Conservation (phyloP, 495 filamentous ascomycete species). For the Aspergillus saccharolyticus region DNA sequence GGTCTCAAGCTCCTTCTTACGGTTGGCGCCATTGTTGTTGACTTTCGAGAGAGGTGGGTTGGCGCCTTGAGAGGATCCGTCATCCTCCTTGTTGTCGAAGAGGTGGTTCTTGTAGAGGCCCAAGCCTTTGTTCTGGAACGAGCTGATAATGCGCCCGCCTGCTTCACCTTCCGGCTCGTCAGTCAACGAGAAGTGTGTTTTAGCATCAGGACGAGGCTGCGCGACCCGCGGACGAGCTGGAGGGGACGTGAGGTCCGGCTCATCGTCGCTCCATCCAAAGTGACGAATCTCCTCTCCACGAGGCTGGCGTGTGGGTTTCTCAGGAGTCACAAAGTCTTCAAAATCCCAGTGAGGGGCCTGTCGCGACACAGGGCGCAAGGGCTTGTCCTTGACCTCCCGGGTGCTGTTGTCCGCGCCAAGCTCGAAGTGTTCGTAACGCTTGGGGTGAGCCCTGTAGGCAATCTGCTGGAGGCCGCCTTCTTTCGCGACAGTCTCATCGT, state of each 20-base stretch:
- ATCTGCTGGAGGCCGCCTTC: constrained; percentile 36
- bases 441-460: constrained; percentile 58
- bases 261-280: constrained; percentile 68
- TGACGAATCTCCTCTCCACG: constrained; percentile 56
- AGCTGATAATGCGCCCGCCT: constrained; percentile 34
- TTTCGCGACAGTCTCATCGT: constrained; percentile 40
- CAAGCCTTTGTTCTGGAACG: constrained; percentile 56
- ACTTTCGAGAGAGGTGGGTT: constrained; percentile 50
- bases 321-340: constrained; percentile 76
- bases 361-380: constrained; percentile 50
- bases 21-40: constrained; percentile 57
- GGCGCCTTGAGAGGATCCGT: constrained; percentile 7
- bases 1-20: constrained; percentile 65
- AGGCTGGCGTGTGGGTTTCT: constrained; percentile 56
- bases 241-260: constrained; percentile 55
- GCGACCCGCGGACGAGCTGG: constrained; percentile 48
- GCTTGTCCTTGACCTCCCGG: constrained; percentile 33
- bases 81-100: constrained; percentile 49
- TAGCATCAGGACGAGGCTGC: constrained; percentile 71
- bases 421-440: constrained; percentile 84
- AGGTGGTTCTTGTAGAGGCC: constrained; percentile 74
- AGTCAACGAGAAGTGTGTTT: constrained; percentile 71
- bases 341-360: constrained; percentile 74
- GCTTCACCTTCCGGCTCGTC: constrained; percentile 34
- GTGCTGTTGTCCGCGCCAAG: constrained; percentile 57